Conservation (phyloP, 345 rosid genomes). For the Microcos paniculata region DNA sequence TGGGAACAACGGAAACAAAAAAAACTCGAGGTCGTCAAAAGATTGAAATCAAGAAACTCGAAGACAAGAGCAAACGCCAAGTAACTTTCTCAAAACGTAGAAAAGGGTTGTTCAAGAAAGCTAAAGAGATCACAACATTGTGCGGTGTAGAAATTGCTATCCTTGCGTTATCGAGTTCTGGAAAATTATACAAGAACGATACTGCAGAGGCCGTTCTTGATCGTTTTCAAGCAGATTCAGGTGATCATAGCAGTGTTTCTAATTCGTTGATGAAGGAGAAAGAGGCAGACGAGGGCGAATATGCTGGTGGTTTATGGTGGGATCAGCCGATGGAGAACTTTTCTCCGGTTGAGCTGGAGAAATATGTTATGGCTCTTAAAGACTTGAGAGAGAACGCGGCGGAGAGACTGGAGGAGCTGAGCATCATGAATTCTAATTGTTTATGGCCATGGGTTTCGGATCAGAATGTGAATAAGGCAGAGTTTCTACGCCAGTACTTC, state of each 20-base stretch:
- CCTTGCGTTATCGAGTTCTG: constrained; percentile 21
- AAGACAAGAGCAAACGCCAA: constrained; percentile 14
- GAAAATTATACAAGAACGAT: background rate
- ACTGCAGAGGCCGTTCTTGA: background rate
- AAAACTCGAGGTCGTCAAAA: constrained; percentile 25
- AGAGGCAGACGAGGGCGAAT: background rate
- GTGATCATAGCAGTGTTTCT: background rate
- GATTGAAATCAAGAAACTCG: constrained; percentile 28
- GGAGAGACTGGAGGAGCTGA: background rate
- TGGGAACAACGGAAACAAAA: background rate
- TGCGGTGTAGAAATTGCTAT: constrained; percentile 34
- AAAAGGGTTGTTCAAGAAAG: constrained; percentile 38
- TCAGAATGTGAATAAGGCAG: background rate
- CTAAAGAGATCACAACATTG: constrained; percentile 32
- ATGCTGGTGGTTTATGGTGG: constrained; percentile 5
- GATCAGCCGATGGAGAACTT: constrained; percentile 8
- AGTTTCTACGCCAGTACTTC: background rate
- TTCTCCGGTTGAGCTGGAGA: background rate
- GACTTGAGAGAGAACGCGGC: background rate
- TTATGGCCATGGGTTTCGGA: background rate
- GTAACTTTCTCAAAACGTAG: constrained; percentile 32
- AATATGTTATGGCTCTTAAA: background rate
- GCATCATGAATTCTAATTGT: background rate
- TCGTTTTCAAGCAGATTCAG: background rate
- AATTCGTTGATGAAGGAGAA: background rate